Conservation (phyloP, 345 rosid genomes). For the Brassica incana region DNA sequence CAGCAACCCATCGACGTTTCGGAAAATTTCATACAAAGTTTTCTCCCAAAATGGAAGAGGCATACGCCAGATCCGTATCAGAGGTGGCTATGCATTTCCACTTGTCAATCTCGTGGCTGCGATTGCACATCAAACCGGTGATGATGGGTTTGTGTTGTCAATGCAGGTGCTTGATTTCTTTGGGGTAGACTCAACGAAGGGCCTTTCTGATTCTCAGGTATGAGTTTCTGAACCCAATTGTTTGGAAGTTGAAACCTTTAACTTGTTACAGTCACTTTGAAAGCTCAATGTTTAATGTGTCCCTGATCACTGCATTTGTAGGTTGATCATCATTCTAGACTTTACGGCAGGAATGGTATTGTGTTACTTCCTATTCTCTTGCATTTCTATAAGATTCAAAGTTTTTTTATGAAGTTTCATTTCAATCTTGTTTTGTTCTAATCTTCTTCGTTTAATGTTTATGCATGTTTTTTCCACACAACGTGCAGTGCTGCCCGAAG, state of each 20-base stretch:
- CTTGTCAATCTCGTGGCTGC: not conserved
- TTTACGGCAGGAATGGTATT: slow-evolving; percentile 73
- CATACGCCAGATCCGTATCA: slow-evolving; percentile 86
- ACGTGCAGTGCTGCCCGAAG: slow-evolving; percentile 85
- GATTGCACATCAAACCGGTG: no score
- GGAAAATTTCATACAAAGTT: not conserved
- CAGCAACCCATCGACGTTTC: slow-evolving; percentile 17
- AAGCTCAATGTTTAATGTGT: no score
- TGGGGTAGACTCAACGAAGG: slow-evolving; percentile 70
- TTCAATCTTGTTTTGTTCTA: slow-evolving; percentile 6
- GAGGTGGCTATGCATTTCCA: slow-evolving; percentile 60
- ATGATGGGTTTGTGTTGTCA: slow-evolving; percentile 14
- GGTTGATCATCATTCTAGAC: slow-evolving; percentile 68
- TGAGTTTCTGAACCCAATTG: slow-evolving; percentile 1
- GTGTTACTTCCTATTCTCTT: slow-evolving; percentile 27
- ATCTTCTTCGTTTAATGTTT: slow-evolving; percentile 36
- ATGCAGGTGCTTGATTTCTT: slow-evolving; percentile 85
- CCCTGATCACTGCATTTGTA: slow-evolving; percentile 29
- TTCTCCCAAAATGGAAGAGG: slow-evolving; percentile 67
- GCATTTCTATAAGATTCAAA: not conserved
- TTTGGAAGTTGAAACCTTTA: not conserved
- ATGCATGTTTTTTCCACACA: slow-evolving; percentile 41
- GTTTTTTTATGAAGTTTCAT: not conserved
- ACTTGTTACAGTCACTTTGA: slow-evolving; percentile 6
- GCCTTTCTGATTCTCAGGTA: slow-evolving; percentile 92